Base-by-base conservation (phyloP, 179 eudicot species). In the Silene coronaria region DNA sequence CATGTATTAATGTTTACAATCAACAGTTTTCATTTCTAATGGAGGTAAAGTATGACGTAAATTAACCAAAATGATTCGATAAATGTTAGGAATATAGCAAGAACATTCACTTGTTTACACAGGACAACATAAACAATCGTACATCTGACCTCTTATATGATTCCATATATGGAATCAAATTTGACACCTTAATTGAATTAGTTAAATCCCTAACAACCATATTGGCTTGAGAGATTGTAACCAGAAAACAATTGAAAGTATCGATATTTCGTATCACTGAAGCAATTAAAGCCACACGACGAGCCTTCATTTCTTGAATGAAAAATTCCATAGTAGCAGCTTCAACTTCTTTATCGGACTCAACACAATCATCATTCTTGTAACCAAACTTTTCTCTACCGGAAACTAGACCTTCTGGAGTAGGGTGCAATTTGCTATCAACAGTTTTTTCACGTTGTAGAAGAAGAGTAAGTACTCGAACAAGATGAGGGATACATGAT, bases 401-500 rank as follows among this genome's bases (percentile, higher is more conserved):
- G 14, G 19, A 28, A 51, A 17, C 63, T 57, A 30, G 79, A 42
- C 72, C 77, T 55, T 19, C 16, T 67, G 19, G 34, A 5, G n/a
- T 23, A 59, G 32, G 16, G 30, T 51, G 60, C 21, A 17, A 58
- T 46, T 26, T 30, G n/a, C 72, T 48, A 48, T 67, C 6, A 45
- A 0, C 6, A 23, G 79, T 38, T 53, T 64, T 78, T 61, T 80
- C 78, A 30, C 57, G 83, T 63, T 78, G 79, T 73, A 95, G 79
- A 67, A 90, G 85, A 69, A 72, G 21, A n/a, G 84, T 63, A 64
- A 95, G 88, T 24, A 95, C 86, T 71, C 88, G 88, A 75, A 92
- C 82, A 30, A 92, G 97, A 83, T 95, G 88, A 0, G 97, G 96
- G 75, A 95, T 85, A 86, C 91, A 91, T 38, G 84, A 77, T 11